Evolutionary conservation across 2,329 filamentous ascomycete species (phyloP), one percentile per base, ranked within the genome.

Genomic region (Daldinia eschscholtzii): DNA sequence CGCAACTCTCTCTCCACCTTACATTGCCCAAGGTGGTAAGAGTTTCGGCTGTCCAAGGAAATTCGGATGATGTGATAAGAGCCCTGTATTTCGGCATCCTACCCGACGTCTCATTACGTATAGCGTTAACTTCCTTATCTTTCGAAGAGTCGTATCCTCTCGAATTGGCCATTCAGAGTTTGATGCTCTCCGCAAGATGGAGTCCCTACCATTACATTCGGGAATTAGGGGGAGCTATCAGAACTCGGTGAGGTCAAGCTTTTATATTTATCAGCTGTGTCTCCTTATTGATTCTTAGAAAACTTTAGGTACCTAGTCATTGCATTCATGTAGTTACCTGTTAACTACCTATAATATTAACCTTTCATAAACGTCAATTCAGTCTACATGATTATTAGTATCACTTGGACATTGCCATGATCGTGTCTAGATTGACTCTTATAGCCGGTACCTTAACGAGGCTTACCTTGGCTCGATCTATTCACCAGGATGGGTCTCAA

Each of bases 21-120:
- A 13, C 3, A 26, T 13, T 23, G 9, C 30, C 30, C 9, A 33
- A 33, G 30, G 30, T 33, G 9, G 20, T 50, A 28, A 12, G 26
- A 50, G 13, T 70, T 50, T 57, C 58, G 61, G 61, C 65, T 48
- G 63, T 65, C 37, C 26, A 55, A 50, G 57, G 66, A 72, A 64
- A 42, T 42, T 59, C 35, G 64, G 70, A 66, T 74, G 73, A 60
- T 71, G 74, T 52, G 69, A 75, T 74, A 68, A 70, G 65, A 61
- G 62, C 70, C 74, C 64, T 73, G 73, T 57, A 70, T 70, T 39
- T 67, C 68, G 70, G 68, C 42, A 69, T 65, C 26, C 50, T 26
- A 57, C 56, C 60, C 52, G 44, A 41, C 59, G 42, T 59, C 30
- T 52, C 33, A 67, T 70, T 71, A 70, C 65, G 63, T 69, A 62